These are phyloP conservation scores for Quercus cerris DNA, from an alignment of 306 rosid species.

Conservation along the genomic window DNA sequence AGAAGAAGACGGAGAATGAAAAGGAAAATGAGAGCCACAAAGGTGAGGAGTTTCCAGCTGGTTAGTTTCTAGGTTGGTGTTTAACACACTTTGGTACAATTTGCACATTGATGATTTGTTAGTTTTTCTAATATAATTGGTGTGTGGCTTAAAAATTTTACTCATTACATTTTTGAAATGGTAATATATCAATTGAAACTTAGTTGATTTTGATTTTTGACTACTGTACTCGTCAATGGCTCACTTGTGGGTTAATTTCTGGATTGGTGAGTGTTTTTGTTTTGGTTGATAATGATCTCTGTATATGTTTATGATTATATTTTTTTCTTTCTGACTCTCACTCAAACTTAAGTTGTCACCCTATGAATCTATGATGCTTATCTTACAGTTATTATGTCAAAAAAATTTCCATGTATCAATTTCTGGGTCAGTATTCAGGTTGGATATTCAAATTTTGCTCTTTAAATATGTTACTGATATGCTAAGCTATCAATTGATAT, in stretches of 20 bases:
- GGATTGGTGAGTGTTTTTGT: background rate
- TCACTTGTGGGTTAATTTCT: background rate
- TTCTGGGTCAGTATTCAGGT: background rate
- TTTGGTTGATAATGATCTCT: background rate
- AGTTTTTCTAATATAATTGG: background rate
- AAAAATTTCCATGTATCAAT: background rate
- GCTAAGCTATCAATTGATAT: background rate
- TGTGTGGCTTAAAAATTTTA: background rate
- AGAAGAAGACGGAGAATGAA: constrained; percentile 26
- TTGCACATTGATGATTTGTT: background rate
- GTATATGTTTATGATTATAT: background rate
- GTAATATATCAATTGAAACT: background rate
- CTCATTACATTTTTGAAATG: background rate
- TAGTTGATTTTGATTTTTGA: background rate
- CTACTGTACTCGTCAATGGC: background rate
- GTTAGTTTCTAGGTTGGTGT: constrained; percentile 35
- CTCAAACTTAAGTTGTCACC: background rate
- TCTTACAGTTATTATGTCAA: background rate
- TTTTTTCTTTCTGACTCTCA: background rate
- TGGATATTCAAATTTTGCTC: background rate
- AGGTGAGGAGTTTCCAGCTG: constrained; percentile 31
- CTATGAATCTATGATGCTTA: background rate
- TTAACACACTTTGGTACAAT: background rate
- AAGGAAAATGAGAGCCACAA: constrained; percentile 24
- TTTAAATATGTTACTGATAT: background rate